phyloP scores from a whole-genome alignment of 2,329 filamentous ascomycete genomes.

The Rachicladosporium sp. region DNA sequence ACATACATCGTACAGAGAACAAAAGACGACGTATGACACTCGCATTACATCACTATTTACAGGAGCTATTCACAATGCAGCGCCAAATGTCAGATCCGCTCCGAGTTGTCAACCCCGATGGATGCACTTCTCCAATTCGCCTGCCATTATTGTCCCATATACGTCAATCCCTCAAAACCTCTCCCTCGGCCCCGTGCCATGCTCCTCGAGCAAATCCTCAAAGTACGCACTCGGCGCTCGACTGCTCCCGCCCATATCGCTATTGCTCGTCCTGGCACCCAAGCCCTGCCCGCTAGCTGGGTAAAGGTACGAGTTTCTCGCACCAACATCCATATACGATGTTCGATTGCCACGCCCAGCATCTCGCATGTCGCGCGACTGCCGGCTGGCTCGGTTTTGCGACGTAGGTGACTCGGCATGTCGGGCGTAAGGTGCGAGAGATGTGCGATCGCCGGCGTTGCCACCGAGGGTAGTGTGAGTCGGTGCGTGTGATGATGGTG shows the following conservation, averaged over 20 bases:
- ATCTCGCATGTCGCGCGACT: constrained; percentile 10
- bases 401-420: constrained; percentile 16
- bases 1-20: too few species aligned
- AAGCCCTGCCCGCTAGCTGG: constrained; percentile 3
- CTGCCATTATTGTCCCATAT: too few species aligned
- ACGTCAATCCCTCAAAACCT: constrained; percentile 5
- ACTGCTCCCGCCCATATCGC: constrained; percentile 47
- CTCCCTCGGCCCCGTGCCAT: constrained; percentile 30
- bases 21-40: too few species aligned
- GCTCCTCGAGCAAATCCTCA: constrained; percentile 77
- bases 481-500: constrained; percentile 42
- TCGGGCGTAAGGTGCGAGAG: constrained; percentile 17
- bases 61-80: too few species aligned
- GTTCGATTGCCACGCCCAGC: constrained; percentile 6
- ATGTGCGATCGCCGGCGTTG: constrained; percentile 4
- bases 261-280: constrained; percentile 22
- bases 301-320: constrained; percentile 13
- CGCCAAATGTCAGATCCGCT: too few species aligned
- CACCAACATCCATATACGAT: constrained; percentile 8
- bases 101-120: too few species aligned
- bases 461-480: constrained; percentile 33
- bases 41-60: too few species aligned
- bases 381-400: constrained; percentile 5
- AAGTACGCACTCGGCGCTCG: constrained; percentile 80
- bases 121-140: too few species aligned